A percentile compares a stretch with the other conserved stretches of the same genome.
These are phyloP conservation scores for Leccinum pallidistipes DNA, from an alignment of 1,284 basidiomycete species.

Conservation along the genomic window DNA sequence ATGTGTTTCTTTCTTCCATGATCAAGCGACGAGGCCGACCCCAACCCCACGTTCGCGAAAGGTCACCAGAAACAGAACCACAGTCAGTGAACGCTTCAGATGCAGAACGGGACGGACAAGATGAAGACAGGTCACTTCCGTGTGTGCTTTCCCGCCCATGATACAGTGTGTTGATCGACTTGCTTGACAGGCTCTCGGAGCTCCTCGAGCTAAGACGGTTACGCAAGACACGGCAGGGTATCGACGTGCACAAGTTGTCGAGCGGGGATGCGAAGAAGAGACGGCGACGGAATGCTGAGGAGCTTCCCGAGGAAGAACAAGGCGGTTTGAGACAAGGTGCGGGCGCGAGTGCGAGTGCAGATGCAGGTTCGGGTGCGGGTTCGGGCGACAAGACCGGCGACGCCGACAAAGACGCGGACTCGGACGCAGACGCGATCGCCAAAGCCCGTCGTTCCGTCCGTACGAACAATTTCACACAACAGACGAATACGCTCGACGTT, in stretches of 20 bases:
- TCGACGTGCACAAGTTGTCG: slow-evolving; percentile 83
- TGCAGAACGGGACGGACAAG: slow-evolving; percentile 8
- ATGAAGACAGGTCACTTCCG: slow-evolving; percentile 31
- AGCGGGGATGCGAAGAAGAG: slow-evolving; percentile 80
- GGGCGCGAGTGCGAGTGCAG: slow-evolving; percentile 28
- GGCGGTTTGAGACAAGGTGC: slow-evolving; percentile 54
- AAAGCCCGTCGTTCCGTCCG: slow-evolving; percentile 76
- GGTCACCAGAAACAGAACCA: slow-evolving; percentile 33
- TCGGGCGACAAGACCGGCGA: neutral
- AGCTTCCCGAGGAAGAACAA: slow-evolving; percentile 41
- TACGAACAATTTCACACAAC: slow-evolving; percentile 93
- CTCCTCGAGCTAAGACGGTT: slow-evolving; percentile 84
- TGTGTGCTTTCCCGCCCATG: neutral
- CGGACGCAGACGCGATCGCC: slow-evolving; percentile 51
- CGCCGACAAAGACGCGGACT: slow-evolving; percentile 37
- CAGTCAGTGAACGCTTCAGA: slow-evolving; percentile 18
- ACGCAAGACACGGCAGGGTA: slow-evolving; percentile 75
- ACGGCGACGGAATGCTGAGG: slow-evolving; percentile 58
- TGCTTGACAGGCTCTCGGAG: slow-evolving; percentile 63
- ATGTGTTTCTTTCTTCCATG: slow-evolving; percentile 31
- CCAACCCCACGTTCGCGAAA: slow-evolving; percentile 37
- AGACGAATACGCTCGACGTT: slow-evolving; percentile 93
- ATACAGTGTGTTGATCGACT: neutral
- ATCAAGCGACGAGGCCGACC: slow-evolving; percentile 52
- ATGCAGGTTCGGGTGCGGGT: neutral